Evolutionary conservation across 768 basidiomycete genomes (phyloP).

Genomic region (Porphyrellus cyaneotinctus): DNA sequence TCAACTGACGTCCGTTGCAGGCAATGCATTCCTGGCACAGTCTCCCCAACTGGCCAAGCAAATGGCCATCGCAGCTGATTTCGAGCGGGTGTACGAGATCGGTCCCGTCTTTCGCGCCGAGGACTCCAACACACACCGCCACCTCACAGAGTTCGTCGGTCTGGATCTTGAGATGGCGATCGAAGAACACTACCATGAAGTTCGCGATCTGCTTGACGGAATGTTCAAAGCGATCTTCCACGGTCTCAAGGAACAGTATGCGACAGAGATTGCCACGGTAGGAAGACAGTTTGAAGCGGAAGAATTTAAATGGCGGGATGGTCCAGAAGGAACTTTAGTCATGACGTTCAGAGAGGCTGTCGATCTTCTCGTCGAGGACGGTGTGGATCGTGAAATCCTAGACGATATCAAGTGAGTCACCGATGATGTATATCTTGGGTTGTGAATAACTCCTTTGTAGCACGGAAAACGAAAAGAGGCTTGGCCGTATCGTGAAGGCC

Average conservation of each 20-base stretch:
- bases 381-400: constrained; percentile 67
- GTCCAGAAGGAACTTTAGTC: constrained; percentile 68
- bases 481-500: constrained; percentile 83
- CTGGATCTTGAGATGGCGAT: constrained; percentile 99
- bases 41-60: constrained; percentile 97
- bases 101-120: constrained; percentile 97
- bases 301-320: constrained; percentile 86
- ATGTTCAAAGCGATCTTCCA: constrained; percentile 86
- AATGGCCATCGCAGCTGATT: constrained; percentile 98
- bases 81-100: constrained; percentile 97
- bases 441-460: constrained; percentile 37
- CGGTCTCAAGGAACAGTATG: constrained; percentile 71
- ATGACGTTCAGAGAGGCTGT: constrained; percentile 86
- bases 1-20: constrained; percentile 37
- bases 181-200: constrained; percentile 98
- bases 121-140: constrained; percentile 94
- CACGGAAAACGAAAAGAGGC: constrained; percentile 92
- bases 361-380: constrained; percentile 81
- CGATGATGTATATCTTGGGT: neutral
- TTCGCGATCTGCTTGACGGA: constrained; percentile 85
- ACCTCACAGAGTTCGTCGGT: constrained; percentile 97
- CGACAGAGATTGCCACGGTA: constrained; percentile 78
- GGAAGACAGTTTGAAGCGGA: constrained; percentile 90
- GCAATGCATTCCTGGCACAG: constrained; percentile 89
- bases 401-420: constrained; percentile 83